Evolutionary conservation across 805 yeast genomes (phyloP), one percentile per base, ranked within the genome.

Genomic region (Nakazawaea populi): DNA sequence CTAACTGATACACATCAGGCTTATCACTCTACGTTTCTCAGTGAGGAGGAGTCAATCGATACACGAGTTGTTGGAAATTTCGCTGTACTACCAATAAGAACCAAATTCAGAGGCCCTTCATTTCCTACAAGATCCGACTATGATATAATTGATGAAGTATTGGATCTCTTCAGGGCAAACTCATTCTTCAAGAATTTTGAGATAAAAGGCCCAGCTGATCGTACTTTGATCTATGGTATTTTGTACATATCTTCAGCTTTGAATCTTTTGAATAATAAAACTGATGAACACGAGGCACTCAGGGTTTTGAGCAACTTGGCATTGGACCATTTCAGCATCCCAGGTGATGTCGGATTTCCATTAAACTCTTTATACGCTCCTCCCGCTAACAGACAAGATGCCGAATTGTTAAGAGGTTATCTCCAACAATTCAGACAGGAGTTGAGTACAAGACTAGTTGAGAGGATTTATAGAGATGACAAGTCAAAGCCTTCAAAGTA

Each of bases 141-240:
- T 65, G 99, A 94, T 69, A 87, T 94, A 52, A 78, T 88, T 52
- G 99, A 94, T 66, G 99, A 94, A 67, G 77, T 83, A 30, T 71
- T 94, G 49, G 98, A 94, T 68, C 75, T 94, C 50, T 94, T 94
- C 70, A 77, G 99, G 58, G 97, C 97, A 60, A 94, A 94, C 68
- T 87, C 97, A 10, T 92, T 94, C 70, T 94, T 94, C 79, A 87
- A 88, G 66, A 94, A 94, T 74, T 94, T 94, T 66, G 99, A 94
- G 71, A 91, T 94, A 72, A 89, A 89, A 67, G 96, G 97, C 10
- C 87, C 96, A 27, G 86, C 97, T 4, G 99, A 94, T 66, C 78
- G 99, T 58, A 79, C 92, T 9, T 74, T 94, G 53, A 91, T 95
- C 59, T 94, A 94, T 66, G 99, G 99, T 24, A 94, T 94, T 49